These are phyloP conservation scores for Penstemon barbatus DNA, from an alignment of 257 asterid species.

Conservation along the genomic window DNA sequence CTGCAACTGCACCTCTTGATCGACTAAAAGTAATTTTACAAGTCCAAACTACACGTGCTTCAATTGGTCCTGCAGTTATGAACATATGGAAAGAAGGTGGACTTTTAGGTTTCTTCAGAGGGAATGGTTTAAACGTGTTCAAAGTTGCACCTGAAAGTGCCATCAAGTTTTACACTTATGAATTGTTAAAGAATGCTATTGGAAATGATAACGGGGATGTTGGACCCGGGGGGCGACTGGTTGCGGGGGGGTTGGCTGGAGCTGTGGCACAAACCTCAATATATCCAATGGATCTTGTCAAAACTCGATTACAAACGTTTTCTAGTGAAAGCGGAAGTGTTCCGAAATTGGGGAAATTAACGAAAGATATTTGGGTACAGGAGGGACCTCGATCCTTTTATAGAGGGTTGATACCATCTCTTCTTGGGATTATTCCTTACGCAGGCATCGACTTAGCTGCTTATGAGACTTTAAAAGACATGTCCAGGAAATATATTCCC, in stretches of 20 bases:
- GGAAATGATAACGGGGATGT: constrained; percentile 57
- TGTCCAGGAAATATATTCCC: constrained; percentile 72
- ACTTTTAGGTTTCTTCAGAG: constrained; percentile 71
- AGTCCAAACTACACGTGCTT: constrained; percentile 77
- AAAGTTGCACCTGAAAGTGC: constrained; percentile 99
- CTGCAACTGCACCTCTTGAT: constrained; percentile 94
- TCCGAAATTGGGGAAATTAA: constrained; percentile 68
- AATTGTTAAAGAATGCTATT: constrained; percentile 63
- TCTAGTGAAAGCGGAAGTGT: constrained; percentile 63
- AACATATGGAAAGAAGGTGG: constrained; percentile 78
- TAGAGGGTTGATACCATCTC: constrained; percentile 87
- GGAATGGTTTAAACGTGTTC: constrained; percentile 86
- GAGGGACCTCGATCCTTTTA: constrained; percentile 97
- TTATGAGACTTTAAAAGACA: constrained; percentile 85
- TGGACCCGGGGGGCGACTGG: constrained; percentile 72
- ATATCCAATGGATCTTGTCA: constrained; percentile 97
- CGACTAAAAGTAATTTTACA: constrained; percentile 86
- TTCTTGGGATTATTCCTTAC: constrained; percentile 93
- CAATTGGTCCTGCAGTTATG: constrained; percentile 61
- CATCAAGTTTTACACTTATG: constrained; percentile 84
- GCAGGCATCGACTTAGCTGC: constrained; percentile 93
- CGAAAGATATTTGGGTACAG: constrained; percentile 77
- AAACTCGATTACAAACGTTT: constrained; percentile 86
- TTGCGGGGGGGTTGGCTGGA: constrained; percentile 96
- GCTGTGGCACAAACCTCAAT: constrained; percentile 96